Conservation (phyloP, 371 early-diverging fungal species). For the Rhizopus stolonifer region DNA sequence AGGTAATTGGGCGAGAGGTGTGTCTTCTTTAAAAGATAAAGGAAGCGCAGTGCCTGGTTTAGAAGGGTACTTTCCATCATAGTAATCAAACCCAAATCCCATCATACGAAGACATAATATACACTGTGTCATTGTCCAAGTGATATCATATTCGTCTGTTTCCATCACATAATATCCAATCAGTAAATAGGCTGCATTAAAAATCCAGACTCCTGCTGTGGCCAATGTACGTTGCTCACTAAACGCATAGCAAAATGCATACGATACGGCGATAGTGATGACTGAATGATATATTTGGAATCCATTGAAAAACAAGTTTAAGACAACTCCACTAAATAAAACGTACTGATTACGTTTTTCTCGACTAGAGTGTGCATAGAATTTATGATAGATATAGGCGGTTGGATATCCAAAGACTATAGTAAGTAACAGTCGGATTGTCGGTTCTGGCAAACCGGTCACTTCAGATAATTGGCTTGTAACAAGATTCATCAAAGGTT, state of each 20-base stretch:
- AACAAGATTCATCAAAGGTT: slow-evolving; percentile 24
- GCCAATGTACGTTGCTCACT: slow-evolving; percentile 47
- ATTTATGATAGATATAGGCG: slow-evolving; percentile 37
- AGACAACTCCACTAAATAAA: slow-evolving; percentile 46
- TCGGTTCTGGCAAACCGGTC: slow-evolving; percentile 61
- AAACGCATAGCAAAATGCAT: slow-evolving; percentile 40
- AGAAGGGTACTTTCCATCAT: slow-evolving; percentile 49
- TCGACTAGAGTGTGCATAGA: slow-evolving; percentile 30
- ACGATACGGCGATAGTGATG: slow-evolving; percentile 55
- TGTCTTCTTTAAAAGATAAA: slow-evolving; percentile 37
- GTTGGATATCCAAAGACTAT: slow-evolving; percentile 56
- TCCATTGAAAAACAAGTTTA: slow-evolving; percentile 64
- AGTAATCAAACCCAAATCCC: slow-evolving; percentile 68
- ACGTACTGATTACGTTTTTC: slow-evolving; percentile 54
- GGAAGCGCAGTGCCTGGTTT: slow-evolving; percentile 16
- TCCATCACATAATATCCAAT: slow-evolving; percentile 54
- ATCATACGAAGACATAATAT: slow-evolving; percentile 73
- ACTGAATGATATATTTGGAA: slow-evolving; percentile 59
- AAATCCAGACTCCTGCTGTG: slow-evolving; percentile 49
- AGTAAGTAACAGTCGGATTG: slow-evolving; percentile 55
- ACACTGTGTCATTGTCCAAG: slow-evolving; percentile 76
- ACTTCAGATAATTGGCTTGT: slow-evolving; percentile 28
- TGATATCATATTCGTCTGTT: slow-evolving; percentile 64
- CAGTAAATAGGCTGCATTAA: slow-evolving; percentile 63
- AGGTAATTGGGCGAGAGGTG: slow-evolving; percentile 48